Base-by-base conservation (phyloP, 805 yeast genomes). In the Hanseniaspora hatyaiensis region DNA sequence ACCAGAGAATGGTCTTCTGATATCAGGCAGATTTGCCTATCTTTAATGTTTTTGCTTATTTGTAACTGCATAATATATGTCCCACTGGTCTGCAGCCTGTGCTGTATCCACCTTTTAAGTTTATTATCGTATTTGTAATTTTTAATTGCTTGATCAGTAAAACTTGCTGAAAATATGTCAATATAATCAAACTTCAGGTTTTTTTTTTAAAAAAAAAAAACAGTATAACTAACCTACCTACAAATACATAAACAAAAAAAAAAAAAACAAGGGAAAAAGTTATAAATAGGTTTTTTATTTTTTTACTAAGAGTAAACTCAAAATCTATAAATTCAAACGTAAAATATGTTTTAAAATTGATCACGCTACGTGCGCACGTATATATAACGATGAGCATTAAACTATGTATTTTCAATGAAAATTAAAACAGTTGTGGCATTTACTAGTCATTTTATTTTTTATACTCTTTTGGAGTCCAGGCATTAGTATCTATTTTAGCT, bases 11-110 rank as follows among this genome's bases (percentile, higher is more conserved):
- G 73, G 23, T 71, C 72, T 37, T 72, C 70, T 18, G 80, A 72
- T 3, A 77, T 74, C 3, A 86, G 66, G 2, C 84, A 80, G 50
- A 84, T 67, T 9, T 88, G 73, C 47, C 95, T 67, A 1, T 92
- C 89, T 29, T 68, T 60, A 49, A 71, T 74, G 49, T 81, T 75
- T 46, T 82, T 68, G 60, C 69, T 37, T 4, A 37, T 26, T 24
- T 37, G 40, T 16, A 37, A 28, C 23, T 24, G 26, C 40, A 37
- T 37, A 8, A 19, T 11, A 16, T 8, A 5, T 33, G 22, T 31
- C 8, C 16, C 4, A 13, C 16, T 15, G 16, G 36, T 15, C 2
- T 33, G n/a, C n/a, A n/a, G n/a, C n/a, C n/a, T n/a, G n/a, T n/a
- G n/a, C n/a, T n/a, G n/a, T n/a, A n/a, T n/a, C n/a, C n/a, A n/a